These are phyloP conservation scores for Wickerhamomyces sp. DNA, from an alignment of 1,139 yeast species.

Conservation along the genomic window DNA sequence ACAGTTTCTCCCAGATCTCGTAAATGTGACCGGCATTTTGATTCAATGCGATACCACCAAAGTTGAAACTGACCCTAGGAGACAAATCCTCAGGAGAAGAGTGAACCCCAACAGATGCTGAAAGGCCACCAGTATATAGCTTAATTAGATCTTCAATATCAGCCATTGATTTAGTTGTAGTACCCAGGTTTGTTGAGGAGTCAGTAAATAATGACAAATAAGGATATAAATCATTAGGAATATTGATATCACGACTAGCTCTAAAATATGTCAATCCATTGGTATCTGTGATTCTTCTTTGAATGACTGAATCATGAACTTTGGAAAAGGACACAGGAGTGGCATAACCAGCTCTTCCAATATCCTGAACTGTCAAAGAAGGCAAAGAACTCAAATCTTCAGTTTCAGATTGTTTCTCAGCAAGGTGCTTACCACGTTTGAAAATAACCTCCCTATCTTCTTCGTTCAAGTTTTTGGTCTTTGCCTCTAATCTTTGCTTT, in stretches of 20 bases:
- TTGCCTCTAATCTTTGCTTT: slow-evolving; percentile 39
- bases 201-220: slow-evolving; percentile 75
- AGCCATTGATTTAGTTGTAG: slow-evolving; percentile 62
- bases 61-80: slow-evolving; percentile 43
- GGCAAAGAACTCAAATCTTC: slow-evolving; percentile 83
- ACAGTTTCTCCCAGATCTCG: slow-evolving; percentile 62
- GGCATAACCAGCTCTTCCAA: slow-evolving; percentile 50
- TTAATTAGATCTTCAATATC: slow-evolving; percentile 83
- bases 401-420: slow-evolving; percentile 56
- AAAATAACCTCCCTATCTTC: slow-evolving; percentile 55
- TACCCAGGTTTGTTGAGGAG: slow-evolving; percentile 83
- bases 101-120: slow-evolving; percentile 51
- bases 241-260: slow-evolving; percentile 48
- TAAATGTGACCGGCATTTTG: slow-evolving; percentile 58
- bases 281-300: slow-evolving; percentile 54
- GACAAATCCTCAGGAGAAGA: slow-evolving; percentile 42
- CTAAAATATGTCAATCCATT: slow-evolving; percentile 73
- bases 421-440: slow-evolving; percentile 54
- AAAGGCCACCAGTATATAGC: slow-evolving; percentile 78
- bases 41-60: slow-evolving; percentile 70
- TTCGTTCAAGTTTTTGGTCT: slow-evolving; percentile 42
- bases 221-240: slow-evolving; percentile 59
- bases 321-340: slow-evolving; percentile 31
- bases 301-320: slow-evolving; percentile 24
- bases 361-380: slow-evolving; percentile 66